Conservation (phyloP, 2,329 filamentous ascomycete species). For the Chaetothyriales sp. region DNA sequence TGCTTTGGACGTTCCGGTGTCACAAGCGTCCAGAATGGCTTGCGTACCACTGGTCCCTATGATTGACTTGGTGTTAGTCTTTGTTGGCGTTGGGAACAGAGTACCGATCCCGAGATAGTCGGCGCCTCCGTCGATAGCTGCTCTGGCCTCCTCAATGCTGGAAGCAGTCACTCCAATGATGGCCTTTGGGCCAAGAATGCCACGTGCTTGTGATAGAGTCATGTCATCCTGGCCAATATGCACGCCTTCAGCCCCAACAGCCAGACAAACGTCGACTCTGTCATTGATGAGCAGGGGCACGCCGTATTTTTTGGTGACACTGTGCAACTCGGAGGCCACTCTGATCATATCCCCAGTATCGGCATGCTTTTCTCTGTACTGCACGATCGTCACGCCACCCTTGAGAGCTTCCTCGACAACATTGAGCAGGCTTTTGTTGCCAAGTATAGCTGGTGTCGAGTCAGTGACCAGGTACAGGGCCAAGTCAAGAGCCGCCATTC, state of each 20-base stretch:
- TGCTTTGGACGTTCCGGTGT: slow-evolving; percentile 24
- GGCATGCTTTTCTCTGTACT: slow-evolving; percentile 77
- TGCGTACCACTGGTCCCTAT: slow-evolving; percentile 59
- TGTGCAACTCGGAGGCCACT: slow-evolving; percentile 57
- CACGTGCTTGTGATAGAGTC: slow-evolving; percentile 53
- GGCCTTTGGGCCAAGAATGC: slow-evolving; percentile 55
- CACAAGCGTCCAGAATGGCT: slow-evolving; percentile 48
- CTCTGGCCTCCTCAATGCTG: slow-evolving; percentile 54
- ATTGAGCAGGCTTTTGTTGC: slow-evolving; percentile 49
- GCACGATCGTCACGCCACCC: slow-evolving; percentile 73
- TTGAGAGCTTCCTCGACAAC: slow-evolving; percentile 62
- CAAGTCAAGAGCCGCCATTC: slow-evolving; percentile 43
- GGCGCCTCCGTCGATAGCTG: slow-evolving; percentile 59
- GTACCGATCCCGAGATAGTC: slow-evolving; percentile 87
- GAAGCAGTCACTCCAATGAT: slow-evolving; percentile 86
- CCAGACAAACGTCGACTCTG: slow-evolving; percentile 73
- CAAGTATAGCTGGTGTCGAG: slow-evolving; percentile 72
- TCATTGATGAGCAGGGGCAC: slow-evolving; percentile 89
- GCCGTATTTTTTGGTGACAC: slow-evolving; percentile 48
- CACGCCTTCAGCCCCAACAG: slow-evolving; percentile 75
- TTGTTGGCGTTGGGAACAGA: slow-evolving; percentile 75
- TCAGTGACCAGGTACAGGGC: slow-evolving; percentile 85
- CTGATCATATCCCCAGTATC: slow-evolving; percentile 56
- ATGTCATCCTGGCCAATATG: slow-evolving; percentile 94
- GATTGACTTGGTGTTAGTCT: slow-evolving; percentile 72